Base-by-base conservation (phyloP, 202 grass and related monocot species). In the Schoenoplectus tabernaemontani region DNA sequence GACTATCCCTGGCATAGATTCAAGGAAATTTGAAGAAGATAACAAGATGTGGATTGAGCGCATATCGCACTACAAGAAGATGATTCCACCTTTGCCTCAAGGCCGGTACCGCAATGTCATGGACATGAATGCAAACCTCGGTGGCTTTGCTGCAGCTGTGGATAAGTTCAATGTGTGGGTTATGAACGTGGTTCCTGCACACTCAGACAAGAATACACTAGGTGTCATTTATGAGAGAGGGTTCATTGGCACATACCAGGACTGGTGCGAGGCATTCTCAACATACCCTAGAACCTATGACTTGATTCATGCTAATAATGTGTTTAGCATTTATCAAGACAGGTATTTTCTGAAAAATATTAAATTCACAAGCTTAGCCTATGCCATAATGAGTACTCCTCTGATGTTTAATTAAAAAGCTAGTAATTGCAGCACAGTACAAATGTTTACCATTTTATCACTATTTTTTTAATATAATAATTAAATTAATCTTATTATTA, bases 211-310 rank as follows among this genome's bases (percentile, higher is more conserved):
- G 42, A 88, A 97, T 78, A 97, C 93, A 2, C 90, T 97, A n/a
- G 91, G 93, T 34, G 81, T 90, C 15, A 89, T 97, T 34, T 97
- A 91, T 5, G 90, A 97, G 79, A 74, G 93, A 62, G 93, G 93
- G 19, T 93, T 97, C 64, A 88, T 97, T 37, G 93, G 93, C 68
- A 97, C 93, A 3, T 91, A 93, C 79, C 93, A 97, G 79, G 93
- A 97, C 63, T 97, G 93, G 93, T 91, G 93, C 26, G 91, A 97
- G 84, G 93, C 93, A 16, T 97, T 97, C 81, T 93, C 90, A 1
- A 97, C 93, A 0, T 97, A 97, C 81, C 93, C 93, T 13, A 97
- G 93, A 83, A 97, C 91, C 17, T 97, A 97, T 43, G 93, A 97
- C 81, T 82, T 97, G 61, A 13, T 97, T 82, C 93, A 97, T 22